Evolutionary conservation across 140 eudicot species (phyloP).

Genomic region (Erigeron philadelphicus): DNA sequence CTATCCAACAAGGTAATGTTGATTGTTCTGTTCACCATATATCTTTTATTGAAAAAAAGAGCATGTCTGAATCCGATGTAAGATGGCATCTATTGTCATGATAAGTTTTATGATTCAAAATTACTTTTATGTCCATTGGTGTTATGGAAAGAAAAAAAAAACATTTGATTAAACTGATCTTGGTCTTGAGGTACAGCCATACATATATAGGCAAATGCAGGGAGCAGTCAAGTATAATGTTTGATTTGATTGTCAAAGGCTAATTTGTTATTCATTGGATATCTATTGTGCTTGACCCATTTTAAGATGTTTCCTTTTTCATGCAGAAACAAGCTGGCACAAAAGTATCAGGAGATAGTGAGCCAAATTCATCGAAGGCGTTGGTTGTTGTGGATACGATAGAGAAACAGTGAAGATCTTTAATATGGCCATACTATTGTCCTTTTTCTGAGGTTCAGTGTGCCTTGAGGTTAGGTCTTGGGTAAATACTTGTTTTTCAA

Average conservation of each 20-base stretch:
- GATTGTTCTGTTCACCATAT: neutral
- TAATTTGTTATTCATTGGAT: neutral
- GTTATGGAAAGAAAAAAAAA: neutral
- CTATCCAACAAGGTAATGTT: conserved; percentile 42
- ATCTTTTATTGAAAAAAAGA: neutral
- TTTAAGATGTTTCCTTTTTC: neutral
- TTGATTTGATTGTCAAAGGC: neutral
- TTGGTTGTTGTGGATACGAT: conserved; percentile 6
- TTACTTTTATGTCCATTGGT: neutral
- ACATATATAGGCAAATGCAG: no score
- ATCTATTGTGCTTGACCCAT: neutral
- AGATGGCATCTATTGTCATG: neutral
- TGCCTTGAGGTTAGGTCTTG: neutral
- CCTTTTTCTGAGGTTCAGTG: neutral
- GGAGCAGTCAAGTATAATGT: neutral
- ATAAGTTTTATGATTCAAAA: neutral
- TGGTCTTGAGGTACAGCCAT: neutral
- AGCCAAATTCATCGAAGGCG: conserved; percentile 1
- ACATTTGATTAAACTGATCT: neutral
- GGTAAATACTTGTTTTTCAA: neutral
- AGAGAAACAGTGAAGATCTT: conserved; percentile 10
- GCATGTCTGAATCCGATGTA: neutral
- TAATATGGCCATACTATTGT: neutral
- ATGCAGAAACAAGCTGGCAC: conserved; percentile 26
- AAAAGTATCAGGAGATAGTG: conserved; percentile 1